Base-by-base conservation (phyloP, 352 stramenopile genomes). In the Globisporangium spiculum region DNA sequence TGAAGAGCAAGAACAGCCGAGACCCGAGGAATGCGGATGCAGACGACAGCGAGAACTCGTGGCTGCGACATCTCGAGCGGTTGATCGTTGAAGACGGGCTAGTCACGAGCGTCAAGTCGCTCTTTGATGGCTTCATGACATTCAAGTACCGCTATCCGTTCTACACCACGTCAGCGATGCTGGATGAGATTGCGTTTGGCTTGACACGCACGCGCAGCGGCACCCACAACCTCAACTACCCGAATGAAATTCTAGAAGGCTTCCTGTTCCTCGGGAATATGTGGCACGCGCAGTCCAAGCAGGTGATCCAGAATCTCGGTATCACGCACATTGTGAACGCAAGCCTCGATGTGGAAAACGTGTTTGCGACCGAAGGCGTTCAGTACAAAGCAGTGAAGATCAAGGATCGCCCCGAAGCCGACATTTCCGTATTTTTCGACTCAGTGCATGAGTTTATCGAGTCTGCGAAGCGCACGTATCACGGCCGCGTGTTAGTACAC, bases 191-290 rank as follows among this genome's bases (percentile, higher is more conserved):
- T 14, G 80, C 85, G 10, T 56, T 67, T 12, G 72, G 84, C 12
- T 52, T 93, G 34, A 86, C 76, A 58, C 86, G 88, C 57, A 95
- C 88, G 32, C 86, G 87, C 63, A 95, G 88, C 67, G 88, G 88
- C 24, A 94, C 82, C 5, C 88, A 96, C 78, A 91, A 92, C 75
- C 65, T 96, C 22, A 94, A 93, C 73, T 96, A 96, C 77, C 88
- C 88, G 53, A 96, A 96, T 63, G 88, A 96, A 67, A 91, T 96
- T 60, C 73, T 96, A 38, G 88, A 96, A 58, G 86, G 86, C 1
- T 96, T 96, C 71, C 68, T 96, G 8, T 96, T 92, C 66, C 75
- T 96, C 24, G 88, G 88, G 52, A 96, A 96, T 73, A 94, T 96
- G 86, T 96, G 88, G 88, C 88, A 96, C 71, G 88, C 87, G 22